phyloP scores from a whole-genome alignment of 2,329 filamentous ascomycete genomes.

The Tympanopsis confertula region DNA sequence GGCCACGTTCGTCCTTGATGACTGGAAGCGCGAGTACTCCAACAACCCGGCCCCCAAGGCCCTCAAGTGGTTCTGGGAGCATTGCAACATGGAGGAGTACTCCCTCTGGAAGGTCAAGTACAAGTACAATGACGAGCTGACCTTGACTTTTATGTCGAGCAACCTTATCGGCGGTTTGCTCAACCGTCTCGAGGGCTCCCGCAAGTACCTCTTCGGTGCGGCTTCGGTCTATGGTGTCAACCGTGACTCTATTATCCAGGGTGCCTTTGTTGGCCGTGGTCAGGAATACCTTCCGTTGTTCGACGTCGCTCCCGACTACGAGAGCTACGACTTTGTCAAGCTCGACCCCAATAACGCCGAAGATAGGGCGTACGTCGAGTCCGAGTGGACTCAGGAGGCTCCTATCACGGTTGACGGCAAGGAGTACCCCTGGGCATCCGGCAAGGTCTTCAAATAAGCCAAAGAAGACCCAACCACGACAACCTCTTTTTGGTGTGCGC shows the following conservation, averaged over 20 bases:
- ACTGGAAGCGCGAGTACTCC: conserved; percentile 98
- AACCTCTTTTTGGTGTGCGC: conserved; percentile 1
- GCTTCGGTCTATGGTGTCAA: conserved; percentile 78
- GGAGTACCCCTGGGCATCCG: conserved; percentile 76
- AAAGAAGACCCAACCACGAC: not conserved
- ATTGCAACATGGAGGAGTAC: conserved; percentile 87
- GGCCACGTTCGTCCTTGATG: conserved; percentile 74
- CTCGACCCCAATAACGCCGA: conserved; percentile 78
- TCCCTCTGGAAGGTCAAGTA: conserved; percentile 89
- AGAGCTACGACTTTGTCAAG: conserved; percentile 95
- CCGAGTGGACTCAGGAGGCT: conserved; percentile 88
- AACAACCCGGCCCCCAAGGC: conserved; percentile 81
- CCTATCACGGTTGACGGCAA: conserved; percentile 71
- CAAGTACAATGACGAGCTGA: conserved; percentile 99
- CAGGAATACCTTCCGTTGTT: conserved; percentile 79
- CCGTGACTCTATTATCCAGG: conserved; percentile 83
- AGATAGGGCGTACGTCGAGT: conserved; percentile 75
- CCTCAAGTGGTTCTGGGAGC: conserved; percentile 97
- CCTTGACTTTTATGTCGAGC: conserved; percentile 94
- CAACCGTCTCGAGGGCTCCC: conserved; percentile 86
- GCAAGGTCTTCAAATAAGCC: conserved; percentile 97
- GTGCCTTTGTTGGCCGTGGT: conserved; percentile 90
- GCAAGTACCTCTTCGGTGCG: conserved; percentile 94
- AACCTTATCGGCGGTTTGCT: conserved; percentile 99
- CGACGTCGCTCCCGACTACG: conserved; percentile 91